Evolutionary conservation across 441 rosid species (phyloP), one percentile per base, ranked within the genome.

Genomic region (Gossypium trilobum): DNA sequence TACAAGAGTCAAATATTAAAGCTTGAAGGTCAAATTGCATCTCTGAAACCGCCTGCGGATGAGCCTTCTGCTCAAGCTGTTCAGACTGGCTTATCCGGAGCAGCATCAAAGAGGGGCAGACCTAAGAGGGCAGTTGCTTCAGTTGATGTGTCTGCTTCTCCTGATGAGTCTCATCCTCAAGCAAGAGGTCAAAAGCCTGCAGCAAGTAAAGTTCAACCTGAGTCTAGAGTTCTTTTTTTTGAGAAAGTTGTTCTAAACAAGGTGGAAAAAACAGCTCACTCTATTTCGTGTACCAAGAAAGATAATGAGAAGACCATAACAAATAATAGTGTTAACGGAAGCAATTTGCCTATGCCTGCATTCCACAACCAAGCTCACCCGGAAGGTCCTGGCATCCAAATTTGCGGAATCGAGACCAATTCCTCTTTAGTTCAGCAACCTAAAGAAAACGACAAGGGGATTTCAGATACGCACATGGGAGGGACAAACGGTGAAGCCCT

Each of bases 11-110:
- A 55, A 52, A 13, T 78, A 14, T 25, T 13, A 51, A 76, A 77
- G 79, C 82, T 82, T 70, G 81, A 84, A 75, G 78, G 51, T 2
- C 74, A 84, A 73, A 71, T 80, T 78, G 68, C 77, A 76, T 71
- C 81, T 31, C 56, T 50, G 27, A 80, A 70, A 66, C 78, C 75
- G 68, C 51, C 73, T 23, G 68, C 9, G 2, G 75, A 68, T 63
- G 71, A 66, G 39, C 46, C 67, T 14, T 54, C 19, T 52, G 69
- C 64, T 67, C 70, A 44, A 48, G 81, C 46, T 52, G 11, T 11
- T 54, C 65, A 67, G 9, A 46, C 68, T 55, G 59, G 69, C 59
- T 72, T 80, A 60, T 64, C 79, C 4, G 68, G 73, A 66, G 58
- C 70, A 14, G 63, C 78, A 36, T 55, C 77, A 57, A 80, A 76